Evolutionary conservation across 352 stramenopile genomes (phyloP).

Genomic region (Phytophthora pinifolia): DNA sequence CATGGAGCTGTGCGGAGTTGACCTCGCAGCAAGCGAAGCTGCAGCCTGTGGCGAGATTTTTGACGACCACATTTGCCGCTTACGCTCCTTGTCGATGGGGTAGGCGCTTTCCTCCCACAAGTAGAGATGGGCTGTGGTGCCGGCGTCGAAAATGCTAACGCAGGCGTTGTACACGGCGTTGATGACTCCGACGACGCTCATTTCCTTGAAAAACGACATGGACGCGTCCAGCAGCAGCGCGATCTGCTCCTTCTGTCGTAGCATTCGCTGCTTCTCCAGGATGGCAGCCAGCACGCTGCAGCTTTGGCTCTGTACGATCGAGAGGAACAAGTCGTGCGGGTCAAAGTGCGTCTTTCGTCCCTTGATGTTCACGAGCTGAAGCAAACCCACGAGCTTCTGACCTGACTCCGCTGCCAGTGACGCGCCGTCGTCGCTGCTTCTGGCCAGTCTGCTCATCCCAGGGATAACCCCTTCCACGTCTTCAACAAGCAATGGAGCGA

Average conservation of each 20-base stretch:
- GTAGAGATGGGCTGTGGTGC: constrained; percentile 63
- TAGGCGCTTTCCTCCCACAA: constrained; percentile 45
- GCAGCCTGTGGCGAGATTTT: constrained; percentile 49
- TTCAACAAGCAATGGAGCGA: constrained; percentile 60
- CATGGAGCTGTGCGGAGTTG: constrained; percentile 8
- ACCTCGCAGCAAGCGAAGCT: constrained; percentile 2
- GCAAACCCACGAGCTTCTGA: constrained; percentile 58
- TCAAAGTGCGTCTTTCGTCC: constrained; percentile 65
- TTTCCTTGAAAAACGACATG: constrained; percentile 82
- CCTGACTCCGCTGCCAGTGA: constrained; percentile 8
- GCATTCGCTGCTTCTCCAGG: constrained; percentile 64
- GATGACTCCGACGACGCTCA: constrained; percentile 74
- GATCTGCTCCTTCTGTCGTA: constrained; percentile 69
- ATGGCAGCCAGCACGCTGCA: constrained; percentile 71
- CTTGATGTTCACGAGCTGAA: constrained; percentile 75
- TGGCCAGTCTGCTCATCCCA: constrained; percentile 19
- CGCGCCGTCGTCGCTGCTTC: constrained; percentile 1
- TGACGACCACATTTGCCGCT: constrained; percentile 66
- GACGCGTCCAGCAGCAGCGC: constrained; percentile 63
- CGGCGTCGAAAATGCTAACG: constrained; percentile 58
- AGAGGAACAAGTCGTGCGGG: constrained; percentile 68
- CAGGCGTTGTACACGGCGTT: constrained; percentile 83
- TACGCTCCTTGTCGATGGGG: constrained; percentile 12
- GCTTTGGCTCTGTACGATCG: constrained; percentile 70
- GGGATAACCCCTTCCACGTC: constrained; percentile 26